A percentile compares a stretch with the other conserved stretches of the same genome.
These are phyloP conservation scores for Cystobasidium sp. DNA, from an alignment of 1,284 basidiomycete genomes.

Conservation along the genomic window DNA sequence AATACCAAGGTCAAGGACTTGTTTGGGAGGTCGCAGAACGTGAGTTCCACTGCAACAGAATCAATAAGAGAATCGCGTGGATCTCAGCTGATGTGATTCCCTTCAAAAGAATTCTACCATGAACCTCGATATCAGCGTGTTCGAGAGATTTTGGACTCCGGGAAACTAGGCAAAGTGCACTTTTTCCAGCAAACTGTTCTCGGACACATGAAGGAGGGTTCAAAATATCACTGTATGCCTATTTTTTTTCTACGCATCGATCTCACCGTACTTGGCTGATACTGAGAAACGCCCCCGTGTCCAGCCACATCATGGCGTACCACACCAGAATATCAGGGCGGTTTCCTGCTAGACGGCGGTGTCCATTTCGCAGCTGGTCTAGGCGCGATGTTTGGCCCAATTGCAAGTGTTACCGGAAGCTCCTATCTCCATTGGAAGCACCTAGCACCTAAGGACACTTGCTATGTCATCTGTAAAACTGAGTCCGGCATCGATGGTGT, in stretches of 20 bases:
- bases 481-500: slow-evolving; percentile 40
- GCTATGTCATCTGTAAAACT: slow-evolving; percentile 37
- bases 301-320: slow-evolving; percentile 46
- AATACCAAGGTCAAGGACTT: slow-evolving; percentile 70
- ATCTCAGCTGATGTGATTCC: no score
- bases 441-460: slow-evolving; percentile 49
- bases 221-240: slow-evolving; percentile 27
- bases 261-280: no score
- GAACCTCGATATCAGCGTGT: slow-evolving; percentile 34
- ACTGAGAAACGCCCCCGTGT: background rate
- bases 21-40: slow-evolving; percentile 84
- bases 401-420: slow-evolving; percentile 36
- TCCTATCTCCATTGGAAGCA: slow-evolving; percentile 42
- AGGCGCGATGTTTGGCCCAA: slow-evolving; percentile 45
- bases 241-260: background rate
- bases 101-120: slow-evolving; percentile 39
- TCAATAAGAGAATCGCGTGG: no score
- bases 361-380: slow-evolving; percentile 51
- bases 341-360: slow-evolving; percentile 52
- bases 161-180: slow-evolving; percentile 16
- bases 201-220: background rate
- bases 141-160: slow-evolving; percentile 4
- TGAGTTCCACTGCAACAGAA: no score
- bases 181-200: slow-evolving; percentile 16
- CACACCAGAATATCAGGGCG: slow-evolving; percentile 51